Evolutionary conservation across 192 early-diverging fungal species (phyloP).

Genomic region (Coemansia sp.): DNA sequence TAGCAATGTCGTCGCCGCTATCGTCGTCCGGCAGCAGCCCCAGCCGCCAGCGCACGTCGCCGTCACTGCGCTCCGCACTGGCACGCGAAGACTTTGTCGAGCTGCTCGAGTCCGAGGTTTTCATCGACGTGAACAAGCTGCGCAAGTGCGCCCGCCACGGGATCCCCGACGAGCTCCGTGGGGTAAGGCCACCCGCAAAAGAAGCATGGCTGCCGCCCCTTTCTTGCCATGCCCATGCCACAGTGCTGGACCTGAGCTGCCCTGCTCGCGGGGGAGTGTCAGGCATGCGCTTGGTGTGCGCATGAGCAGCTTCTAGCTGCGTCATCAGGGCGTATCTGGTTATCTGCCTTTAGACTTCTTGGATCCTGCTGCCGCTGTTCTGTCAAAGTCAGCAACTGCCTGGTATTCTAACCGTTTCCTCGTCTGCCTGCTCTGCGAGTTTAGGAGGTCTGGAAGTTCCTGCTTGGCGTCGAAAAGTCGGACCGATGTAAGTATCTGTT

Average conservation of each 20-base stretch:
- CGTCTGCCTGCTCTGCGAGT: constrained; percentile 1
- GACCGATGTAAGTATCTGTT: constrained; percentile 58
- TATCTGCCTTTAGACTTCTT: constrained; percentile 1
- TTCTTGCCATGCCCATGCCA: not conserved
- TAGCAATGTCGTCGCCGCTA: constrained; percentile 34
- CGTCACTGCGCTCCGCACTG: constrained; percentile 50
- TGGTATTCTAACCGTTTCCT: not conserved
- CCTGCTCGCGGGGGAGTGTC: not conserved
- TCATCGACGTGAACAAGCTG: constrained; percentile 78
- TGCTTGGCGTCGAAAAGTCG: constrained; percentile 76
- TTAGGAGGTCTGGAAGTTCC: constrained; percentile 81
- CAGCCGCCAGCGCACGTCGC: constrained; percentile 36
- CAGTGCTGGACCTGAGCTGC: not conserved
- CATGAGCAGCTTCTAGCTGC: not conserved
- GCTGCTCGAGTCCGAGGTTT: constrained; percentile 73
- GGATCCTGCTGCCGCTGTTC: not conserved
- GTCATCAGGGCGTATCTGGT: constrained; percentile 1
- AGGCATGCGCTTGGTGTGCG: not conserved
- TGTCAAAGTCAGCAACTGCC: not conserved
- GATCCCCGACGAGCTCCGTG: constrained; percentile 73
- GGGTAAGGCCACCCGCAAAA: constrained; percentile 36
- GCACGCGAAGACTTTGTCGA: constrained; percentile 62
- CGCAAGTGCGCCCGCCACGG: constrained; percentile 72
- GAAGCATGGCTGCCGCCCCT: constrained; percentile 12
- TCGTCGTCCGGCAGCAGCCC: constrained; percentile 49